Evolutionary conservation across 2,329 filamentous ascomycete species (phyloP), one percentile per base, ranked within the genome.

Genomic region (Cladosporium sp.): DNA sequence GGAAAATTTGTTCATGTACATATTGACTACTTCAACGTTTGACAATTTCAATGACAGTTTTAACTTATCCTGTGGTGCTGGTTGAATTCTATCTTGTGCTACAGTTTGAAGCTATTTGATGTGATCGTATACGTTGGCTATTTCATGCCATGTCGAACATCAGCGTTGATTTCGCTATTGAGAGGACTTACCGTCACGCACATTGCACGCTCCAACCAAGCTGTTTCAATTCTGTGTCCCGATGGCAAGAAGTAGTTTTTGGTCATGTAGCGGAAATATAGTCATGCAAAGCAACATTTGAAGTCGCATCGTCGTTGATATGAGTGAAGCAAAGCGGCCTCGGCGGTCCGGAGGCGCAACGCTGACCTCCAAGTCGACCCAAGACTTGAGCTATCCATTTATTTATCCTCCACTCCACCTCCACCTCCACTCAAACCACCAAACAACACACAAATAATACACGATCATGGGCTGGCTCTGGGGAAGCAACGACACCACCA

Each of bases 381-480:
- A 11, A 54, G 15, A 30, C 49, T 30, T 1, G n/a, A 32, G 24
- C 26, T 32, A 55, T 30, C 52, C 15, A 55, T 30, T 52, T 52
- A 34, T n/a, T 14, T 34, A 34, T 55, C 30, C n/a, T 55, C 52
- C 10, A 8, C 30, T 47, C n/a, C n/a, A 47, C 7, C 30, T 47
- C n/a, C n/a, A 47, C 7, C 41, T 21, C 8, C 41, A 47, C n/a
- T 1, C 3, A 11, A 30, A 21, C 26, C 7, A 55, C 52, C 1
- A 4, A 30, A 55, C 30, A 55, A 21, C 15, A 4, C 15, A 55
- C 28, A 58, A 36, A 41, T 12, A 24, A 24, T 15, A 2, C 8
- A 24, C 21, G 55, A 73, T 65, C 69, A 88, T 90, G 87, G 85
- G 87, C 73, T 89, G 87, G 87, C 83, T 89, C 68, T 88, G 86